Evolutionary conservation across 768 basidiomycete genomes (phyloP).

Genomic region (Xanthoconium stramineum): DNA sequence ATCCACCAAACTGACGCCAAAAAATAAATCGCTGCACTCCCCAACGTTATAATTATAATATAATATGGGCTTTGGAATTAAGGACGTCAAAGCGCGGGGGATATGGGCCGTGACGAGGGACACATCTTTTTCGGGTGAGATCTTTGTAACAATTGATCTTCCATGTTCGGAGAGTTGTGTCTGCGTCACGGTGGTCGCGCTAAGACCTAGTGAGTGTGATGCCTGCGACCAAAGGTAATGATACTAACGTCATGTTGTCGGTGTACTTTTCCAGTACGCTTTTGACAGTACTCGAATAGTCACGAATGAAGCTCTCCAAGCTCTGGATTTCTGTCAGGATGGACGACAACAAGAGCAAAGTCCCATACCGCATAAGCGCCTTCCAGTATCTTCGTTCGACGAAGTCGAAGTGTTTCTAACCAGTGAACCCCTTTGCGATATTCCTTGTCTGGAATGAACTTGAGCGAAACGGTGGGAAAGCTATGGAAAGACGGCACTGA

Average conservation of each 20-base stretch:
- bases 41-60: slow-evolving; percentile 82
- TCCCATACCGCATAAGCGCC: slow-evolving; percentile 69
- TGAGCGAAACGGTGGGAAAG: slow-evolving; percentile 1
- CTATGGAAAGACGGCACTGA: slow-evolving; percentile 28
- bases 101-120: slow-evolving; percentile 52
- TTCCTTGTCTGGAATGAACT: slow-evolving; percentile 63
- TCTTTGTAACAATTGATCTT: slow-evolving; percentile 55
- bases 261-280: slow-evolving; percentile 66
- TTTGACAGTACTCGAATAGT: slow-evolving; percentile 64
- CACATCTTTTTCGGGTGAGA: slow-evolving; percentile 71
- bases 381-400: slow-evolving; percentile 77
- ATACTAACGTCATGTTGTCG: slow-evolving; percentile 64
- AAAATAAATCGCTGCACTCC: slow-evolving; percentile 83
- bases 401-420: slow-evolving; percentile 85
- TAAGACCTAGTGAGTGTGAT: slow-evolving; percentile 27
- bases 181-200: slow-evolving; percentile 75
- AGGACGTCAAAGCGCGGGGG: slow-evolving; percentile 58
- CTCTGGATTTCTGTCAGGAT: slow-evolving; percentile 47
- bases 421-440: slow-evolving; percentile 88
- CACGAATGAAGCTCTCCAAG: slow-evolving; percentile 73
- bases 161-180: slow-evolving; percentile 69
- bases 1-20: slow-evolving; percentile 84
- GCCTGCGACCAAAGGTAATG: neutral
- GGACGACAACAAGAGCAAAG: neutral
- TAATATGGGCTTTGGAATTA: slow-evolving; percentile 67